Conservation (phyloP, 345 rosid genomes). For the Eucalyptus polyanthemos region DNA sequence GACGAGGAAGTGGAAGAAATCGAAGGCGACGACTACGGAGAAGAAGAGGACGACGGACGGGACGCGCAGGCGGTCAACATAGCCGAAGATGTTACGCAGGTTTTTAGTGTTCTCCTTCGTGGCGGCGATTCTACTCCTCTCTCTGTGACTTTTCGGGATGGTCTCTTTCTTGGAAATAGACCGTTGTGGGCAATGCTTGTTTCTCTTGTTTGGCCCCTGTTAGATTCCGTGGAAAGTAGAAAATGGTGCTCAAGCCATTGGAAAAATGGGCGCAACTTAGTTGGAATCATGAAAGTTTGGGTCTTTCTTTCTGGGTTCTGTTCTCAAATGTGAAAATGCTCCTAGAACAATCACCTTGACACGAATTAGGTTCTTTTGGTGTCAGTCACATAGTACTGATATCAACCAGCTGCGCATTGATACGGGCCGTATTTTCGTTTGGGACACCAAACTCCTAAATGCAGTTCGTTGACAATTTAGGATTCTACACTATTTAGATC, state of each 20-base stretch:
- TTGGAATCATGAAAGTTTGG: background rate
- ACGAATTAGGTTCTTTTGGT: background rate
- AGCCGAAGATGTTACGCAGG: constrained; percentile 12
- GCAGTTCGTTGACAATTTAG: background rate
- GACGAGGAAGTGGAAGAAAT: background rate
- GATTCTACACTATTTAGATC: background rate
- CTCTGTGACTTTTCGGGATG: background rate
- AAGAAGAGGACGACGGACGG: background rate
- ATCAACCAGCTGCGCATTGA: background rate
- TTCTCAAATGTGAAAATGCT: background rate
- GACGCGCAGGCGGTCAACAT: background rate
- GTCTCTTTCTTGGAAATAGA: background rate
- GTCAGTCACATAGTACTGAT: background rate
- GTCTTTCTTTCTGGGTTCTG: background rate
- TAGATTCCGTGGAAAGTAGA: background rate
- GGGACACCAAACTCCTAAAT: background rate
- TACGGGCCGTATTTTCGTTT: background rate
- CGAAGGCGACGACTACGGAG: background rate
- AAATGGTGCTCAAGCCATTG: background rate
- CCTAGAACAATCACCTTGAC: background rate
- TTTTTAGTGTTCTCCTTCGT: background rate
- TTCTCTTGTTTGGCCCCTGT: background rate
- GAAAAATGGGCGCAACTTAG: background rate
- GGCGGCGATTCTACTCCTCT: background rate
- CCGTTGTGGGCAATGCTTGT: background rate